Base-by-base conservation (phyloP, 805 yeast species). In the Clavispora santaluciae region DNA sequence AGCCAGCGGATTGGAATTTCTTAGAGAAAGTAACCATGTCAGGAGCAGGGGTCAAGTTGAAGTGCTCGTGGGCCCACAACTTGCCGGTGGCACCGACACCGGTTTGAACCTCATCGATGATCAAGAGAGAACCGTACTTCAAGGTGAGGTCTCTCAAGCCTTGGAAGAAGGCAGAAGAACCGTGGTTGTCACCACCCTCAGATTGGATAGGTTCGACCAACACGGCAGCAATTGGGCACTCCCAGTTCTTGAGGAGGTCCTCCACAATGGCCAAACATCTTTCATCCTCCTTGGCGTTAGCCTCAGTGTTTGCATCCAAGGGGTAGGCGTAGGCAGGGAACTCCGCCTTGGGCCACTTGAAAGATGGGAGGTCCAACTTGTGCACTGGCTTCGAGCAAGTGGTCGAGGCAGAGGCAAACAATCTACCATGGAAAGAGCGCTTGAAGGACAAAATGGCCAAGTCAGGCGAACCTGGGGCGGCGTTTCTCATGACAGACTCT, bases 261-360 rank as follows among this genome's bases (percentile, higher is more conserved):
- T 88, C 96, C 44, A 89, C 88, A 50, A 78, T 79, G 36, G 69
- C 76, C 49, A 90, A 74, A 63, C 96, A 86, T 58, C 93, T 76
- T 46, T 73, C 79, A 66, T 90, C 98, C 68, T 89, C 96, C 38
- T 71, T 63, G 36, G 70, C 68, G 76, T 90, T 90, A 51, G 68
- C 79, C 36, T 71, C 79, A 31, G 59, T 78, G 60, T 79, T 59
- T 38, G 77, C 73, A 41, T 79, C 90, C 57, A 89, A 75, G 44
- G 98, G 98, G 64, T 88, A 90, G 64, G 81, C 70, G 66, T 87
- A 81, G 38, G 75, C 54, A 49, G 98, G 98, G 72, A 82, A 90
- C 48, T 87, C 88, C 42, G 96, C 96, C 63, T 86, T 89, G 59
- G 98, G 98, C 97, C 97, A 90, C 59, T 86, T 79, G 72, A 90